Conservation (phyloP, 805 yeast species). For the Kazachstania bromeliacearum region DNA sequence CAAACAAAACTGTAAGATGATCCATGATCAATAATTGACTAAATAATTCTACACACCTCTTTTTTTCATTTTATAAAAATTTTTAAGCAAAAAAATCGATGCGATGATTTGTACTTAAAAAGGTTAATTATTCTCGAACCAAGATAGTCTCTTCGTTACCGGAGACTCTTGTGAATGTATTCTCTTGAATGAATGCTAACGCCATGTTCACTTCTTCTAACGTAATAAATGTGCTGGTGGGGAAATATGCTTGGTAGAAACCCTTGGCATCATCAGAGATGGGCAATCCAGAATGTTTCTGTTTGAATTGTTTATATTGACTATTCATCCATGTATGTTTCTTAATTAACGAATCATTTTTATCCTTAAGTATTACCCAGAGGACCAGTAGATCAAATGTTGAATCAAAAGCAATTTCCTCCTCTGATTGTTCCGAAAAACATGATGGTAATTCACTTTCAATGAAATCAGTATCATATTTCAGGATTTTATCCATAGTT, state of each 20-base stretch:
- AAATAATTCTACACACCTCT: no score
- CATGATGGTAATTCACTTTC: constrained; percentile 39
- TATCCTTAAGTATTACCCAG: constrained; percentile 16
- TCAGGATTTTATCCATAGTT: constrained; percentile 43
- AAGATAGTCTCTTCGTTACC: constrained; percentile 17
- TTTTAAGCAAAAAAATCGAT: background rate
- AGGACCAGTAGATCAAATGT: constrained; percentile 40
- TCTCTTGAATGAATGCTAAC: constrained; percentile 9
- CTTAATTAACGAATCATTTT: constrained; percentile 7
- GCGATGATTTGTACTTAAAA: background rate
- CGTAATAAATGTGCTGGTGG: constrained; percentile 3
- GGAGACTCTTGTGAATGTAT: constrained; percentile 19
- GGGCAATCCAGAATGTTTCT: background rate
- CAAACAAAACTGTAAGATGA: background rate
- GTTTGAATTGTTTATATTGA: constrained; percentile 5
- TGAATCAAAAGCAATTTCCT: constrained; percentile 36
- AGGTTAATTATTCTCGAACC: constrained; percentile 9
- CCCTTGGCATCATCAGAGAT: constrained; percentile 5
- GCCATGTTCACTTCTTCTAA: constrained; percentile 9
- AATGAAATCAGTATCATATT: constrained; percentile 41
- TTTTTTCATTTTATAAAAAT: background rate
- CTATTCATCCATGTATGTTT: constrained; percentile 16
- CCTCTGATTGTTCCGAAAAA: constrained; percentile 34
- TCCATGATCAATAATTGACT: background rate
- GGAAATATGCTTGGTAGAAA: constrained; percentile 9